Percentiles rank a stretch among this genome's conserved stretches.
phyloP scores from a whole-genome alignment of 2,329 filamentous ascomycete genomes.

The Camillea tinctor region DNA sequence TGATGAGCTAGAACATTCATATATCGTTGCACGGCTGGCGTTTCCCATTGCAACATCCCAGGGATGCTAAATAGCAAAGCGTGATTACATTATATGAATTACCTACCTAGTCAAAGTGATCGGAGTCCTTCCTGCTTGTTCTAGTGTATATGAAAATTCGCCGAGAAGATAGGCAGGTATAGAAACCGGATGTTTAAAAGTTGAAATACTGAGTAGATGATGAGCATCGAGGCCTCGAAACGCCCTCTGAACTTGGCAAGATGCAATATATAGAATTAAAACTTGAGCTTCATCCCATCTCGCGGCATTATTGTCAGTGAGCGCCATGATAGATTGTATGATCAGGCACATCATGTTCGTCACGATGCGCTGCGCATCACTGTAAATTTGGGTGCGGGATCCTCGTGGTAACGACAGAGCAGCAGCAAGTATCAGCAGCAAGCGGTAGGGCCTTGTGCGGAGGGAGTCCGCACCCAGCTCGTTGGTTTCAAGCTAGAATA shows the following conservation, averaged over 20 bases:
- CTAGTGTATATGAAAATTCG: background rate
- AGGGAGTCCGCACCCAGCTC: background rate
- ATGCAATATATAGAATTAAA: background rate
- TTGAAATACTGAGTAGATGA: background rate
- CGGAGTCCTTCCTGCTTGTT: background rate
- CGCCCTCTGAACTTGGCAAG: background rate
- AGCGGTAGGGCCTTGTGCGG: background rate
- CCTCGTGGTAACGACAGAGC: background rate
- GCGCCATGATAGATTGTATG: too few species aligned
- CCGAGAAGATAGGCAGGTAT: background rate
- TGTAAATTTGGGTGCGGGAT: background rate
- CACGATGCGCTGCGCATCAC: background rate
- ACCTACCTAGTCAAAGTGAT: background rate
- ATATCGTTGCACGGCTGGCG: background rate
- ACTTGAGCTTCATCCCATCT: background rate
- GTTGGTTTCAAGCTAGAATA: background rate
- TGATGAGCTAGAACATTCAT: background rate
- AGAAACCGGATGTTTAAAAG: background rate
- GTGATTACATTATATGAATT: too few species aligned
- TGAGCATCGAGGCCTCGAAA: background rate
- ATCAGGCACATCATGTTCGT: background rate
- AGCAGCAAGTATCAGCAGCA: too few species aligned
- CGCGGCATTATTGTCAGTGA: too few species aligned
- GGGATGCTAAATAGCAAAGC: background rate
- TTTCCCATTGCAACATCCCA: background rate